Evolutionary conservation across 202 grass and related monocot genomes (phyloP).

Genomic region (Zizania palustris): DNA sequence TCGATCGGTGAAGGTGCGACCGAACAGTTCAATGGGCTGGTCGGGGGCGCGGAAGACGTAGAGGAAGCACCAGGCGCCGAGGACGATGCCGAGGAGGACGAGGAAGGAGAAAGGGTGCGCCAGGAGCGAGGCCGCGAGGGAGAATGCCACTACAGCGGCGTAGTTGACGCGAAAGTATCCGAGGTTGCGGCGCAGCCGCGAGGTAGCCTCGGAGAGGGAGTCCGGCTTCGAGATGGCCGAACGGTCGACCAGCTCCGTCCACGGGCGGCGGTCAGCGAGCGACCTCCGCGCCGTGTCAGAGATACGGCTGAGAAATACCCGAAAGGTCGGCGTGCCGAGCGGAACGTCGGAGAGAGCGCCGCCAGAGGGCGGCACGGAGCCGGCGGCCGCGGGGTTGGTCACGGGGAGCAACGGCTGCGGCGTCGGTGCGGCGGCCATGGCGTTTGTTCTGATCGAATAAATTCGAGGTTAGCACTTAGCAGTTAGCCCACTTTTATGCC

Average conservation of each 20-base stretch:
- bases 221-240: slow-evolving; percentile 74
- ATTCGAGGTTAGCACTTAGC: background rate
- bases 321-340: slow-evolving; percentile 59
- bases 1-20: slow-evolving; percentile 90
- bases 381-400: slow-evolving; percentile 40
- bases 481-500: slow-evolving; percentile 34
- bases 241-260: slow-evolving; percentile 79
- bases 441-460: slow-evolving; percentile 23
- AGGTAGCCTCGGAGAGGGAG: slow-evolving; percentile 72
- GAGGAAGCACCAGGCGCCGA: slow-evolving; percentile 89
- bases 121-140: slow-evolving; percentile 75
- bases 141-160: slow-evolving; percentile 65
- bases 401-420: slow-evolving; percentile 66
- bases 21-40: slow-evolving; percentile 74
- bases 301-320: slow-evolving; percentile 70
- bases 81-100: slow-evolving; percentile 65
- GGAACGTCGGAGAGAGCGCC: slow-evolving; percentile 24
- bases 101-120: slow-evolving; percentile 83
- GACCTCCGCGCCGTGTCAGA: slow-evolving; percentile 63
- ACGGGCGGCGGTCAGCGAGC: slow-evolving; percentile 74
- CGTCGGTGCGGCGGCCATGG: slow-evolving; percentile 50
- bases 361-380: slow-evolving; percentile 24
- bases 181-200: slow-evolving; percentile 77
- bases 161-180: slow-evolving; percentile 96
- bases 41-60: slow-evolving; percentile 78